These are phyloP conservation scores for Moesziomyces sp. DNA, from an alignment of 1,284 basidiomycete species.

Conservation along the genomic window DNA sequence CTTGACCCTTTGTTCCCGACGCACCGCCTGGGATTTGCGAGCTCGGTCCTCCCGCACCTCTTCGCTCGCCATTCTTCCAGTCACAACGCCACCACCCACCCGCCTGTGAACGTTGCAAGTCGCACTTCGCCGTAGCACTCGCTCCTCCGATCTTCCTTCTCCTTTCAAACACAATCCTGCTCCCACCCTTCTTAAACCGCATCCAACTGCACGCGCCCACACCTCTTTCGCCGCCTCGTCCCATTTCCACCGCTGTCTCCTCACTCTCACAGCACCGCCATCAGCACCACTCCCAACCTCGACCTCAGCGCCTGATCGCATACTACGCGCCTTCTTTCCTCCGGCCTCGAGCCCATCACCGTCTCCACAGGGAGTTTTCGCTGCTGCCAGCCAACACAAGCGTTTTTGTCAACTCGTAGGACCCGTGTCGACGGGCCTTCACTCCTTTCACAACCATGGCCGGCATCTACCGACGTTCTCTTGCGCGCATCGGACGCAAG, in stretches of 20 bases:
- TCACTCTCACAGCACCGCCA: no score
- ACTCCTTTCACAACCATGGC: slow-evolving; percentile 29
- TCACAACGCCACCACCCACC: slow-evolving; percentile 20
- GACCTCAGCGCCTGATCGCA: no score
- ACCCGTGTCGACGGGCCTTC: slow-evolving; percentile 26
- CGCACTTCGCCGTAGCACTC: slow-evolving; percentile 7
- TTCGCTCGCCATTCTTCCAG: slow-evolving; percentile 32
- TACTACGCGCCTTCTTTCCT: no score
- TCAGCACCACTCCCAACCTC: no score
- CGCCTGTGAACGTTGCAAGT: slow-evolving; percentile 26
- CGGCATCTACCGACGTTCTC: slow-evolving; percentile 48
- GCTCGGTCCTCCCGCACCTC: not conserved
- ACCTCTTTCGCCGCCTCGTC: no score
- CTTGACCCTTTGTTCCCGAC: slow-evolving; percentile 3
- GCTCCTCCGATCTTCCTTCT: no score
- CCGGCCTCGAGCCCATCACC: no score
- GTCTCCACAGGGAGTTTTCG: slow-evolving; percentile 8
- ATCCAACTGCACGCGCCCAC: no score
- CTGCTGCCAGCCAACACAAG: slow-evolving; percentile 30
- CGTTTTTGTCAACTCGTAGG: slow-evolving; percentile 9
- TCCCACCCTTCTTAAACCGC: no score
- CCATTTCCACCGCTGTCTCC: no score
- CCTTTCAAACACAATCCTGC: no score
- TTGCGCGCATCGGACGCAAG: slow-evolving; percentile 41
- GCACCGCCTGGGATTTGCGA: no score